Evolutionary conservation across 306 rosid species (phyloP).

Genomic region (Albizia julibrissin): DNA sequence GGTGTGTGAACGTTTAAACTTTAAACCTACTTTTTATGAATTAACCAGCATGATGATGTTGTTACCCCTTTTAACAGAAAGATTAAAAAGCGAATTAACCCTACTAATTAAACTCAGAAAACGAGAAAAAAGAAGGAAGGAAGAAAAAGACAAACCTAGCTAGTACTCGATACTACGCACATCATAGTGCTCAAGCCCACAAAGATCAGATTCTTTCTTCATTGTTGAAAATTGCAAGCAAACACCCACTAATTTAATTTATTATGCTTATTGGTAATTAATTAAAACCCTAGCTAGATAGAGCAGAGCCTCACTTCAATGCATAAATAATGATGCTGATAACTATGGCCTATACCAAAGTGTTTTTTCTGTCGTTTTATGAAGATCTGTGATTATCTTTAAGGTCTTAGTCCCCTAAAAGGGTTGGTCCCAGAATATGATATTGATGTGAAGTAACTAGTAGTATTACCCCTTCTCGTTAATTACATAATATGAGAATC

Average conservation of each 20-base stretch:
- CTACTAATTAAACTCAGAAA: slow-evolving; percentile 2
- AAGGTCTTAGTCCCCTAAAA: neutral
- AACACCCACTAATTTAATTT: neutral
- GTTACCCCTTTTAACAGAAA: neutral
- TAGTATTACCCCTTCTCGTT: neutral
- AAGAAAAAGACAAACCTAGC: neutral
- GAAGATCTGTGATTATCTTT: neutral
- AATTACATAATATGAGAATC: neutral
- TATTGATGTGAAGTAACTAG: neutral
- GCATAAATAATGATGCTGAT: slow-evolving; percentile 18
- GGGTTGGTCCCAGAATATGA: neutral
- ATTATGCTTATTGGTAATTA: neutral
- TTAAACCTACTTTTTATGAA: slow-evolving; percentile 14
- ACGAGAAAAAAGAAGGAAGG: neutral
- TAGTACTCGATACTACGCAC: neutral
- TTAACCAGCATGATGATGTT: slow-evolving; percentile 28
- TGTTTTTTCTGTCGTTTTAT: slow-evolving; percentile 11
- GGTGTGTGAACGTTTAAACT: slow-evolving; percentile 29
- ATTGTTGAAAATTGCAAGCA: slow-evolving; percentile 27
- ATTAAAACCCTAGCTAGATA: neutral
- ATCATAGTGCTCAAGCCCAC: slow-evolving; percentile 22
- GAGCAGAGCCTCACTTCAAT: slow-evolving; percentile 22
- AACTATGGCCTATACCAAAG: neutral
- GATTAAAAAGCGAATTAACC: neutral
- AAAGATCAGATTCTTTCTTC: neutral